phyloP scores from a whole-genome alignment of 257 asterid species.

The Lithospermum erythrorhizon region DNA sequence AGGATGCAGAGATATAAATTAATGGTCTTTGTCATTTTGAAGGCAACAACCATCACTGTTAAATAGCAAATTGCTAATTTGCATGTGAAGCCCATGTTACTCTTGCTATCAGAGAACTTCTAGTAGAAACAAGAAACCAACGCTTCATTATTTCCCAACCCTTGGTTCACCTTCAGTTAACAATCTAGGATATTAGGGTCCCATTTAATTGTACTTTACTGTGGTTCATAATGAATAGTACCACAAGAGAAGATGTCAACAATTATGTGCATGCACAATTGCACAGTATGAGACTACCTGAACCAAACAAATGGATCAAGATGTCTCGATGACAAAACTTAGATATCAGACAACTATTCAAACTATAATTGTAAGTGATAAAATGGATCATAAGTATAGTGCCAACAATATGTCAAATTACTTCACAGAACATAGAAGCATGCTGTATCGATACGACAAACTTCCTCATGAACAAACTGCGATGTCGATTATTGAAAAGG shows the following conservation, averaged over 20 bases:
- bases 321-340: neutral
- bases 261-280: neutral
- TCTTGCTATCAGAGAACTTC: conserved; percentile 15
- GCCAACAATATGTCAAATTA: neutral
- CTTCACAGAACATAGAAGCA: neutral
- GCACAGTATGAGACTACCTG: too few relatives aligned
- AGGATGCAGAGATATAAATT: neutral
- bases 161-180: neutral
- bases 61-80: conserved; percentile 11
- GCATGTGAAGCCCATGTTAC: conserved; percentile 33
- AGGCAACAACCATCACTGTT: conserved; percentile 10
- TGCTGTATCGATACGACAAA: neutral
- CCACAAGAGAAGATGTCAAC: neutral
- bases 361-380: neutral
- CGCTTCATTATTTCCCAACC: neutral
- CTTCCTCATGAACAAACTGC: neutral
- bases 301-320: neutral
- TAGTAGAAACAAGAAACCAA: conserved; percentile 1
- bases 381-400: neutral
- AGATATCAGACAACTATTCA: neutral
- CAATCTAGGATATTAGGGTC: neutral
- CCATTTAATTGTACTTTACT: neutral
- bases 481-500: neutral
- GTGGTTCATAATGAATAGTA: neutral
- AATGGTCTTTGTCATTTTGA: neutral